These are phyloP conservation scores for Theileria orientalis DNA, from an alignment of 169 alveolate genomes.

Conservation along the genomic window DNA sequence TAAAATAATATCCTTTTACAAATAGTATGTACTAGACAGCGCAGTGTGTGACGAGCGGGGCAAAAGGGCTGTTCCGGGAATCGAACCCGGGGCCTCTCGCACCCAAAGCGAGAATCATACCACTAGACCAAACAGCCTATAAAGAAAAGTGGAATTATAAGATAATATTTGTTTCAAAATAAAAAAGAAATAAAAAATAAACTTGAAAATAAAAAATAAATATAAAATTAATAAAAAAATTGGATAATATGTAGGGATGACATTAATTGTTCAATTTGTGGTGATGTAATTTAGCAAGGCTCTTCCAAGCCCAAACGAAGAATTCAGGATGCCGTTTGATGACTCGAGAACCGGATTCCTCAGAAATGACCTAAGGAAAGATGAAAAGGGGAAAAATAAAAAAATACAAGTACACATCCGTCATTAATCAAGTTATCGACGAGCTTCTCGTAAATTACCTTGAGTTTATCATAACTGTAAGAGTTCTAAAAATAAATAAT, in stretches of 20 bases:
- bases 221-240: background rate
- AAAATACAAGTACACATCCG: constrained; percentile 54
- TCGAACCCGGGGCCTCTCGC: constrained; percentile 99
- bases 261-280: background rate
- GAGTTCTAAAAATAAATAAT: constrained; percentile 22
- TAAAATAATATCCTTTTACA: background rate
- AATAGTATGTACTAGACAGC: too few relatives aligned
- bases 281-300: constrained; percentile 49
- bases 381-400: background rate
- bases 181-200: background rate
- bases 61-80: constrained; percentile 93
- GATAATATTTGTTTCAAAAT: background rate
- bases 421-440: constrained; percentile 52
- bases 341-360: constrained; percentile 39
- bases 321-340: constrained; percentile 41
- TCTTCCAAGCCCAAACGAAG: constrained; percentile 67
- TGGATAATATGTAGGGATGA: background rate
- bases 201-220: background rate
- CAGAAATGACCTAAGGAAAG: constrained; percentile 27
- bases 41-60: background rate
- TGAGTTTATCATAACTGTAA: constrained; percentile 24
- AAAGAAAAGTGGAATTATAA: background rate
- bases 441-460: constrained; percentile 31
- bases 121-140: constrained; percentile 93
- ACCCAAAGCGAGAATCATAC: constrained; percentile 99